A percentile compares a stretch with the other conserved stretches of the same genome.
phyloP scores from a whole-genome alignment of 2,329 filamentous ascomycete genomes.

The Hypoxylon sp. region DNA sequence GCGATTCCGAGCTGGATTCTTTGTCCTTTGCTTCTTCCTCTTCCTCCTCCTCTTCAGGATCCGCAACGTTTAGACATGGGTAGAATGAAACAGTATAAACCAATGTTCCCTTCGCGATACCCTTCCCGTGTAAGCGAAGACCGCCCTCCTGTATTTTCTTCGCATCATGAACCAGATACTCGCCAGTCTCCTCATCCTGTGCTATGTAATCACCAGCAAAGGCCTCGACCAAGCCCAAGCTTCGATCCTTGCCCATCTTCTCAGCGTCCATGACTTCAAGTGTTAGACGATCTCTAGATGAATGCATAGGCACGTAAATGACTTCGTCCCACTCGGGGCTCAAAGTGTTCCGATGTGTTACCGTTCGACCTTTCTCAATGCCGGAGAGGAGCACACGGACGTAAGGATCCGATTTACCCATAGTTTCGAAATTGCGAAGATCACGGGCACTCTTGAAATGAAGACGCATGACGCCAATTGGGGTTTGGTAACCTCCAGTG shows the following conservation, averaged over 20 bases:
- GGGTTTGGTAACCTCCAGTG: conserved; percentile 90
- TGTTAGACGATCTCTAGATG: conserved; percentile 83
- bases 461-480: conserved; percentile 94
- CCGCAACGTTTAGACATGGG: conserved; percentile 86
- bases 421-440: conserved; percentile 91
- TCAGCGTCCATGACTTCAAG: conserved; percentile 98
- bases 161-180: conserved; percentile 83
- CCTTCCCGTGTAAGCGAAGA: conserved; percentile 81
- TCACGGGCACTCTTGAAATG: conserved; percentile 88
- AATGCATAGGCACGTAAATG: conserved; percentile 92
- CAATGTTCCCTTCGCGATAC: conserved; percentile 82
- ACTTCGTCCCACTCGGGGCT: conserved; percentile 97
- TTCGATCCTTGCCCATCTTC: conserved; percentile 90
- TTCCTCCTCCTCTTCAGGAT: conserved; percentile 86
- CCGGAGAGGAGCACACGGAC: conserved; percentile 90
- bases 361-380: conserved; percentile 90
- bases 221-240: conserved; percentile 85
- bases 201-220: conserved; percentile 82
- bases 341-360: conserved; percentile 96
- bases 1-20: conserved; percentile 49
- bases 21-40: conserved; percentile 61
- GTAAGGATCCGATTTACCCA: conserved; percentile 98
- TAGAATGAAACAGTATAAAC: conserved; percentile 91
- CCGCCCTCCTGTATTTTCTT: conserved; percentile 77
- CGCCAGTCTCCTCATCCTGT: conserved; percentile 83